phyloP scores from a whole-genome alignment of 2,329 filamentous ascomycete genomes.

The Harringtonia lauricola region DNA sequence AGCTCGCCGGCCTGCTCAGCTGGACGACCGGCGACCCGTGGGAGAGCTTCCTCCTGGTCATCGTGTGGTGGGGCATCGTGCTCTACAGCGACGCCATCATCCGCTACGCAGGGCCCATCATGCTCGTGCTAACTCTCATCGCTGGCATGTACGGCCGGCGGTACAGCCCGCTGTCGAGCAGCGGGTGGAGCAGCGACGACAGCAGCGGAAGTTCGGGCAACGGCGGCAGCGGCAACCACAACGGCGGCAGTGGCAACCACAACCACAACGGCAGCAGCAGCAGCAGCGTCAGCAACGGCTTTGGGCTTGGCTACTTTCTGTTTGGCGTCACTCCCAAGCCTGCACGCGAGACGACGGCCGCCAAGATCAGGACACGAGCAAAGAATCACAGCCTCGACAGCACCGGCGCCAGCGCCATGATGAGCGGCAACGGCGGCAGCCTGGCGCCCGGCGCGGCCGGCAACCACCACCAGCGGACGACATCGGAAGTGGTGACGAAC shows the following conservation, averaged over 20 bases:
- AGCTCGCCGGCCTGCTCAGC: slow-evolving; percentile 71
- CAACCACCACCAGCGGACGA: slow-evolving; percentile 25
- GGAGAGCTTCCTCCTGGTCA: slow-evolving; percentile 90
- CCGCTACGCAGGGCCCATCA: slow-evolving; percentile 69
- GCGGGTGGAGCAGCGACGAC: slow-evolving; percentile 51
- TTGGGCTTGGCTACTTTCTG: slow-evolving; percentile 27
- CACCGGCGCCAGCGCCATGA: slow-evolving; percentile 8
- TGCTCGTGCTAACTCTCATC: slow-evolving; percentile 71
- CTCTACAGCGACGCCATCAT: slow-evolving; percentile 82
- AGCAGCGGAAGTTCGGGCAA: slow-evolving; percentile 20
- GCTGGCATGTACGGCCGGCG: slow-evolving; percentile 84
- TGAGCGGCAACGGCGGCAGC: slow-evolving; percentile 1
- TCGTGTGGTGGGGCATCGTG: slow-evolving; percentile 73
- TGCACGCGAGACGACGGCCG: slow-evolving; percentile 6
- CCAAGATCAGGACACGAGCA: slow-evolving; percentile 9
- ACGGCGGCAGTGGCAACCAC: slow-evolving; percentile 52
- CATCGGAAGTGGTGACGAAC: slow-evolving; percentile 42
- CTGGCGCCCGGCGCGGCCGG: slow-evolving; percentile 7
- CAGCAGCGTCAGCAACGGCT: neutral
- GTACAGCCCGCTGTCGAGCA: slow-evolving; percentile 84
- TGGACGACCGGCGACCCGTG: slow-evolving; percentile 92
- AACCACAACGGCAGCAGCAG: slow-evolving; percentile 7
- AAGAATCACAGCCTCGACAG: slow-evolving; percentile 19
- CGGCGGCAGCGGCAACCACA: slow-evolving; percentile 6
- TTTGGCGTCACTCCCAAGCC: slow-evolving; percentile 54